Base-by-base conservation (phyloP, 306 rosid species). In the Quercus gilva region DNA sequence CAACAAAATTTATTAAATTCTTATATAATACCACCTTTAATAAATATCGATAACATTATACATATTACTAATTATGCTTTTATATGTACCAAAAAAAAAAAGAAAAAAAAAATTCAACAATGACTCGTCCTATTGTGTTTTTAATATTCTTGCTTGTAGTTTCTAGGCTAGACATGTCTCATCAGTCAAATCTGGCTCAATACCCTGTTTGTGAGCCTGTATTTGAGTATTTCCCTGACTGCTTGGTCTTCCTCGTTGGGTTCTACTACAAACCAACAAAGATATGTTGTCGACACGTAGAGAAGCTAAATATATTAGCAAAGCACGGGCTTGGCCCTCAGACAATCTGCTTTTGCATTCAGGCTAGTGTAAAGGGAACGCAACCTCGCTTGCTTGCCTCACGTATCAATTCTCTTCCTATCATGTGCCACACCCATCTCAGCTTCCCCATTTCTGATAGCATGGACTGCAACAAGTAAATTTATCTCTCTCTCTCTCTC, bases 391-490 rank as follows among this genome's bases (percentile, higher is more conserved):
- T 84, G 74, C 5, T 6, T 35, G 28, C 83, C 4, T 69, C 74
- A 41, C 17, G 26, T 19, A 57, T 82, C 14, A 53, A 73, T 28
- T 35, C 52, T 56, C 86, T 87, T 59, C 88, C 88, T 3, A 4
- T 13, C 31, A 41, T 60, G 73, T 84, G 88, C 60, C 17, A 84
- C 56, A 75, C 80, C 33, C 68, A 77, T 18, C 87, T 87, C 41
- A 84, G 80, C 10, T 84, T 87, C 64, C 87, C 90, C 52, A 87
- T 84, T 29, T 84, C 82, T 65, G 78, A 84, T 31, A 78, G 77
- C 85, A 86, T 83, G 72, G 73, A 86, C 79, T 86, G 89, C 72
- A 71, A 79, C 77, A 82, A 53, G 86, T 80, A 74, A 76, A 79
- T 43, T 10, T 10, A 1, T 43, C 2, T 41, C 45, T 41, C 49